phyloP scores from a whole-genome alignment of 768 basidiomycete species.

The Cyclocybe aegerita region DNA sequence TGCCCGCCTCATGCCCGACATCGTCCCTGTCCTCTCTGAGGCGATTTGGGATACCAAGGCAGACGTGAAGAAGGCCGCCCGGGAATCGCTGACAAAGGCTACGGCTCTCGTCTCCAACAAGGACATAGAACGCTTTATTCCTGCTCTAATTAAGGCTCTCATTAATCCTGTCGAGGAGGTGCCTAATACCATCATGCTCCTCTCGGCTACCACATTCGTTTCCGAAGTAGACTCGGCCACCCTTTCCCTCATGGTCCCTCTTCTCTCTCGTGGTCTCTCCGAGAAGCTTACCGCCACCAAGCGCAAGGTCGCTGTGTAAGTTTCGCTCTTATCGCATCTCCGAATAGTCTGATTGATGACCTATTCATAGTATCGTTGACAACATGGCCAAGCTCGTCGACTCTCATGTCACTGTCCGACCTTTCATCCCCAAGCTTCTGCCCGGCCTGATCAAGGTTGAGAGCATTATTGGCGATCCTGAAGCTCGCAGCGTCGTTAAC shows the following conservation, averaged over 20 bases:
- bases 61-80: slow-evolving; percentile 98
- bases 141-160: slow-evolving; percentile 94
- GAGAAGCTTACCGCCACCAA: slow-evolving; percentile 97
- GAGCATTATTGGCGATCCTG: slow-evolving; percentile 93
- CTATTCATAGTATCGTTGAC: slow-evolving; percentile 75
- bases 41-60: slow-evolving; percentile 99
- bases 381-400: slow-evolving; percentile 99
- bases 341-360: slow-evolving; percentile 14
- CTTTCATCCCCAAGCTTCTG: slow-evolving; percentile 94
- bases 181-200: slow-evolving; percentile 89
- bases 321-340: slow-evolving; percentile 22
- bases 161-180: slow-evolving; percentile 99
- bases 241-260: slow-evolving; percentile 96
- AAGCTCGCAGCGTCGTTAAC: slow-evolving; percentile 90
- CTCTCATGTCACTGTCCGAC: slow-evolving; percentile 91
- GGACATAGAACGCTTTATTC: slow-evolving; percentile 96
- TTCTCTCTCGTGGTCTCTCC: slow-evolving; percentile 87
- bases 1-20: slow-evolving; percentile 89
- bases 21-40: slow-evolving; percentile 91
- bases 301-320: slow-evolving; percentile 96
- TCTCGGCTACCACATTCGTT: slow-evolving; percentile 99
- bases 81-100: slow-evolving; percentile 91
- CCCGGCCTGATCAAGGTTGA: slow-evolving; percentile 96
- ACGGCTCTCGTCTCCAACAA: slow-evolving; percentile 96
- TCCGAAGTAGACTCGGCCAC: slow-evolving; percentile 97